Conservation (phyloP, 2,329 filamentous ascomycete genomes). For the Trichoderma oligosporum region DNA sequence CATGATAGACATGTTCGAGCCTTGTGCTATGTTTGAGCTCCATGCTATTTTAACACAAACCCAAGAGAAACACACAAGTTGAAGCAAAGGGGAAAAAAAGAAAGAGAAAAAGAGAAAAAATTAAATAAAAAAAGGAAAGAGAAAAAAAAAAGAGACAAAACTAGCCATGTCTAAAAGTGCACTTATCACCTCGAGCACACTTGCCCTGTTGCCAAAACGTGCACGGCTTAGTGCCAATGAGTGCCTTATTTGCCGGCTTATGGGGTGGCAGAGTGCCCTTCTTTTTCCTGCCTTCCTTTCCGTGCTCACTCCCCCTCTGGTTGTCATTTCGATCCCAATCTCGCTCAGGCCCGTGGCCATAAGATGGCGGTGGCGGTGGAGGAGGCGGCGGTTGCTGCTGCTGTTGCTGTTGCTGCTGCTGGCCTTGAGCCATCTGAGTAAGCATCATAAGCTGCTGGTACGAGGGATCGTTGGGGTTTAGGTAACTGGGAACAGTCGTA, state of each 20-base stretch:
- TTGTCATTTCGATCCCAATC: slow-evolving; percentile 37
- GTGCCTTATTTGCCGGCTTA: slow-evolving; percentile 49
- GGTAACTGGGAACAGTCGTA: slow-evolving; percentile 25
- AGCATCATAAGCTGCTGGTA: slow-evolving; percentile 41
- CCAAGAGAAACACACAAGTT: background rate
- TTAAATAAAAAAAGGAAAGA: background rate
- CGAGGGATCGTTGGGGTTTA: slow-evolving; percentile 39
- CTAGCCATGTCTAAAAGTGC: slow-evolving; percentile 67
- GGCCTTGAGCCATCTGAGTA: slow-evolving; percentile 36
- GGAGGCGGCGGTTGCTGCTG: slow-evolving; percentile 25
- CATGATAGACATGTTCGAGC: background rate
- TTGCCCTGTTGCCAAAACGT: slow-evolving; percentile 67
- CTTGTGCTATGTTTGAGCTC: background rate
- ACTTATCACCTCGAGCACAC: slow-evolving; percentile 69
- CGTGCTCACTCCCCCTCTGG: slow-evolving; percentile 31
- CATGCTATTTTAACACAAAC: background rate
- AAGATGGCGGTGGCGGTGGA: slow-evolving; percentile 24
- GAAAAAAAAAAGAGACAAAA: background rate
- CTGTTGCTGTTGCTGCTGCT: slow-evolving; percentile 34
- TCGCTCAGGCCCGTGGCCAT: slow-evolving; percentile 30
- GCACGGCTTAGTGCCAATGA: slow-evolving; percentile 65
- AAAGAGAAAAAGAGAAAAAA: background rate
- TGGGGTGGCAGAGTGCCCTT: slow-evolving; percentile 40
- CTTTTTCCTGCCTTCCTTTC: slow-evolving; percentile 41
- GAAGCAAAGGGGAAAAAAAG: background rate